phyloP scores from a whole-genome alignment of 2,329 filamentous ascomycete genomes.

The Epichloe bromicola region DNA sequence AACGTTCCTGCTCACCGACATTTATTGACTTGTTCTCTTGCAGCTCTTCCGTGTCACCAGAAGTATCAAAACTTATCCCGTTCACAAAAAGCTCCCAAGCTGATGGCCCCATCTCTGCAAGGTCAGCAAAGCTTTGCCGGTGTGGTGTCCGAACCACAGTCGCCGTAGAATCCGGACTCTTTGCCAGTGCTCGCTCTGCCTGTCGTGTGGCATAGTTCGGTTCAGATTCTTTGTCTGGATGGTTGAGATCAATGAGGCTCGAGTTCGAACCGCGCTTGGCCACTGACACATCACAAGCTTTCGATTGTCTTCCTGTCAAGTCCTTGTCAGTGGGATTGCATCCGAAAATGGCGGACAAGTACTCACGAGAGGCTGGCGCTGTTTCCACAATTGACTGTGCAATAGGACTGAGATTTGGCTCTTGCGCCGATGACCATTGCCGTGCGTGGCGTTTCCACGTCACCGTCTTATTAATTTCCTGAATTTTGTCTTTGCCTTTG shows the following conservation, averaged over 20 bases:
- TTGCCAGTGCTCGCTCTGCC: neutral
- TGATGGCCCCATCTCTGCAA: conserved; percentile 9
- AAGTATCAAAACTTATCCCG: conserved; percentile 17
- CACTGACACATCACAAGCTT: neutral
- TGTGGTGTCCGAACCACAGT: conserved; percentile 26
- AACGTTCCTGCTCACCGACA: neutral
- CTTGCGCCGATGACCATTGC: conserved; percentile 39
- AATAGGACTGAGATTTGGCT: conserved; percentile 37
- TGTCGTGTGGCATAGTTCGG: neutral
- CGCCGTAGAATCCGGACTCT: conserved; percentile 17
- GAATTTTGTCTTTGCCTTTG: conserved; percentile 25
- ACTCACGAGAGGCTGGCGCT: conserved; percentile 13
- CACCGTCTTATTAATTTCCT: conserved; percentile 18
- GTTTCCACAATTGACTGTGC: conserved; percentile 26
- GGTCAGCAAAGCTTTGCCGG: conserved; percentile 12
- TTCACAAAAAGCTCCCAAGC: conserved; percentile 20
- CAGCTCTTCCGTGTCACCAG: neutral
- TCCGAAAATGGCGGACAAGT: neutral
- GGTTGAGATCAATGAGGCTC: conserved; percentile 1
- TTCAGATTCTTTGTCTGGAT: neutral
- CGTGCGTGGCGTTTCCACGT: conserved; percentile 32
- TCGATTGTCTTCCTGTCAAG: conserved; percentile 1
- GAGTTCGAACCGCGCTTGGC: neutral
- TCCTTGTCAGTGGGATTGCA: neutral
- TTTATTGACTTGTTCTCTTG: neutral